Conservation (phyloP, 495 filamentous ascomycete species). For the Tuber aestivum region DNA sequence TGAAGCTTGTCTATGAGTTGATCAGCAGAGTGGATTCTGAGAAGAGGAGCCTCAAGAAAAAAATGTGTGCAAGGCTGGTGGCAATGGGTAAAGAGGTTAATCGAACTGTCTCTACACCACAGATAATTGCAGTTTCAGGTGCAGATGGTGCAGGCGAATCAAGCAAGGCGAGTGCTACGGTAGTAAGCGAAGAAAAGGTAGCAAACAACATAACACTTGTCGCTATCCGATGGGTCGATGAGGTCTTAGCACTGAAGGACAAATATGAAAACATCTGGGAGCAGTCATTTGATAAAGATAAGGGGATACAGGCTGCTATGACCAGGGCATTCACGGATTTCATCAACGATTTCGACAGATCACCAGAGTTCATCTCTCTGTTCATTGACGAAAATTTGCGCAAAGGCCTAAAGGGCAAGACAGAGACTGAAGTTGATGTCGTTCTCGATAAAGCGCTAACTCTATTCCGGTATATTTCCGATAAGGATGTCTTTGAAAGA, state of each 20-base stretch:
- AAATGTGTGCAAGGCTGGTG: conserved; percentile 66
- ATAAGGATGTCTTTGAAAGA: conserved; percentile 92
- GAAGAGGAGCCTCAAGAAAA: conserved; percentile 62
- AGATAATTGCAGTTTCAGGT: conserved; percentile 37
- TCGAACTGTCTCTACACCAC: conserved; percentile 40
- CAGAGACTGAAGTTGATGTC: conserved; percentile 77
- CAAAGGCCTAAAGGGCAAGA: conserved; percentile 87
- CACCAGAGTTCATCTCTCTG: conserved; percentile 86
- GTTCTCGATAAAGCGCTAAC: conserved; percentile 86
- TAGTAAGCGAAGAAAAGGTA: conserved; percentile 44
- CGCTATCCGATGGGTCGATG: conserved; percentile 93
- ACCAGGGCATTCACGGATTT: conserved; percentile 81
- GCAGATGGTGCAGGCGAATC: conserved; percentile 19
- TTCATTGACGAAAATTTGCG: conserved; percentile 97
- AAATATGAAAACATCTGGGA: conserved; percentile 79
- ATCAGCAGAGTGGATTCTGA: conserved; percentile 71
- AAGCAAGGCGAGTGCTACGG: conserved; percentile 36
- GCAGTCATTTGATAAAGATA: conserved; percentile 64
- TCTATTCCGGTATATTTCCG: conserved; percentile 74
- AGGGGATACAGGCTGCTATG: conserved; percentile 70
- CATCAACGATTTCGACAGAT: conserved; percentile 76
- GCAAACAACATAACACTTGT: conserved; percentile 64
- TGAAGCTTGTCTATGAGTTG: conserved; percentile 70
- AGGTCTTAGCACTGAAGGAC: conserved; percentile 74
- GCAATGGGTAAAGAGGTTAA: conserved; percentile 80